phyloP scores from a whole-genome alignment of 192 early-diverging fungal genomes.

The Backusella psychrophila region DNA sequence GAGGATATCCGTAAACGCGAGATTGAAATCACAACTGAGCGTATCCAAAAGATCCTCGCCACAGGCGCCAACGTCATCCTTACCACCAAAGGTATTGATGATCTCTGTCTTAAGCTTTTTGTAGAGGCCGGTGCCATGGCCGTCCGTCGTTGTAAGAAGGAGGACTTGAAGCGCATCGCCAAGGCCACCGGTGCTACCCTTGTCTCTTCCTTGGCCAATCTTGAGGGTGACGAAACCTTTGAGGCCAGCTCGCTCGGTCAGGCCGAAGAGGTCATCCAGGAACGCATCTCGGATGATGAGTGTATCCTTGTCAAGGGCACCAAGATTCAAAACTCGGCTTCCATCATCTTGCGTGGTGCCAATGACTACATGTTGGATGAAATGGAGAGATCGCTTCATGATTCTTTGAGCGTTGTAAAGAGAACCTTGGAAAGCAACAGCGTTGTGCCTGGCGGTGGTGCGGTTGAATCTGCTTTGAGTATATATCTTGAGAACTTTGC shows the following conservation, averaged over 20 bases:
- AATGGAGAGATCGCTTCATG: slow-evolving; percentile 98
- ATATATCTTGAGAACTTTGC: slow-evolving; percentile 99
- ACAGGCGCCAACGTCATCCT: slow-evolving; percentile 97
- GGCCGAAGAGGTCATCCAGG: slow-evolving; percentile 96
- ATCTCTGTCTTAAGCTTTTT: slow-evolving; percentile 97
- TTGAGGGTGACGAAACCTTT: slow-evolving; percentile 98
- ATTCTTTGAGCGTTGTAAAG: slow-evolving; percentile 94
- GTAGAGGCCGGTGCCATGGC: slow-evolving; percentile 98
- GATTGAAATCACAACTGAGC: slow-evolving; percentile 90
- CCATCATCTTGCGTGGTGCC: slow-evolving; percentile 96
- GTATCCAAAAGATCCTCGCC: slow-evolving; percentile 91
- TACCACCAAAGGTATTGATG: slow-evolving; percentile 99
- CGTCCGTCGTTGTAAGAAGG: slow-evolving; percentile 93
- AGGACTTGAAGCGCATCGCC: slow-evolving; percentile 96
- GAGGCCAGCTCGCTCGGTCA: slow-evolving; percentile 85
- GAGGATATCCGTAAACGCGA: slow-evolving; percentile 92
- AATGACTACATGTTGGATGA: slow-evolving; percentile 99
- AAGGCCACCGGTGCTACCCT: slow-evolving; percentile 96
- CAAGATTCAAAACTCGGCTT: slow-evolving; percentile 82
- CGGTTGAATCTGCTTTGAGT: slow-evolving; percentile 91
- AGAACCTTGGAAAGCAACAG: slow-evolving; percentile 92
- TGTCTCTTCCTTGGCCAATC: slow-evolving; percentile 91
- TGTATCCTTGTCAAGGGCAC: slow-evolving; percentile 95
- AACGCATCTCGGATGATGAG: slow-evolving; percentile 99
- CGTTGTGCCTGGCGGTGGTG: slow-evolving; percentile 97